These are phyloP conservation scores for Neurospora sp. DNA, from an alignment of 2,329 filamentous ascomycete species.

Conservation along the genomic window DNA sequence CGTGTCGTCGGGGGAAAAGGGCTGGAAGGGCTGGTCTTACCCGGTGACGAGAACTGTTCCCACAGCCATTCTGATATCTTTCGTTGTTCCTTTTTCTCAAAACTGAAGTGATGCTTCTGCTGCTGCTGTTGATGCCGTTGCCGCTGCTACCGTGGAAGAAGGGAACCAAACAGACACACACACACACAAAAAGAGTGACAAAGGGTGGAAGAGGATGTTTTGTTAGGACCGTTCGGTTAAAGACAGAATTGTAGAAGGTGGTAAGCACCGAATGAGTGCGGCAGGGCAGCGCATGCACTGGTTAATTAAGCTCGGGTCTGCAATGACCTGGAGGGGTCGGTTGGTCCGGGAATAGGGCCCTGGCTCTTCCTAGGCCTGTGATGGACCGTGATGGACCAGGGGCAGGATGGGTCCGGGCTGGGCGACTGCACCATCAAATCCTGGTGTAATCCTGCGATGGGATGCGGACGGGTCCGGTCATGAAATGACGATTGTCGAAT, in stretches of 20 bases:
- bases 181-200: not conserved
- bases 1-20: conserved; percentile 4
- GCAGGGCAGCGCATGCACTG: not conserved
- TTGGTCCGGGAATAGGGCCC: not conserved
- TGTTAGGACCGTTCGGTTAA: not conserved
- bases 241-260: not conserved
- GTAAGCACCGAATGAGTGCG: not conserved
- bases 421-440: not conserved
- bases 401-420: not conserved
- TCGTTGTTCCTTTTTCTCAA: not conserved
- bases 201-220: not conserved
- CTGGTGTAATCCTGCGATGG: not conserved
- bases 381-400: not conserved
- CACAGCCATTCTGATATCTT: conserved; percentile 51
- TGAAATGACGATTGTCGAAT: conserved; percentile 9
- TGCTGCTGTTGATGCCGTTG: not conserved
- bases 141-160: not conserved
- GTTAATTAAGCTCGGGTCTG: not conserved
- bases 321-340: not conserved
- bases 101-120: not conserved
- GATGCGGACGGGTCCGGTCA: not conserved
- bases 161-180: not conserved
- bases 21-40: conserved; percentile 42
- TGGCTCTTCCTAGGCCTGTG: not conserved
- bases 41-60: conserved; percentile 88